These are phyloP conservation scores for Paxillus rubicundulus DNA, from an alignment of 768 basidiomycete species.

Conservation along the genomic window DNA sequence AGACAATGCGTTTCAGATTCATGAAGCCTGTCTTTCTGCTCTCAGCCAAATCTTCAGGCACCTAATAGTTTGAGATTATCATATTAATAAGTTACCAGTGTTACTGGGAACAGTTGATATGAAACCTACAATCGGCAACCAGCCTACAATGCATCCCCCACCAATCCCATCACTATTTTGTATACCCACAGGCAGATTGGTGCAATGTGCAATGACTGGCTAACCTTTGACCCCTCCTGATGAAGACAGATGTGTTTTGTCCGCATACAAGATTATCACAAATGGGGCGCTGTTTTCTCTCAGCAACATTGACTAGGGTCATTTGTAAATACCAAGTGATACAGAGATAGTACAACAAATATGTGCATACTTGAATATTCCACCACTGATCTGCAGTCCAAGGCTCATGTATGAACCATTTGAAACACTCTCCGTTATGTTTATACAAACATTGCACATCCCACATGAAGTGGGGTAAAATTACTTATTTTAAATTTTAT, in stretches of 20 bases:
- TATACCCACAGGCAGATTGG: conserved; percentile 14
- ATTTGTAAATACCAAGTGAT: background rate
- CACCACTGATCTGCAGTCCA: conserved; percentile 12
- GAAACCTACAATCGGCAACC: conserved; percentile 1
- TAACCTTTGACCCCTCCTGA: conserved; percentile 19
- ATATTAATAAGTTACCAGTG: background rate
- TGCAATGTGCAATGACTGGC: conserved; percentile 12
- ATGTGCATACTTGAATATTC: conserved; percentile 7
- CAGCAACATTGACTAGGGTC: background rate
- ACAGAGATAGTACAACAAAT: background rate
- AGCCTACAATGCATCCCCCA: conserved; percentile 6
- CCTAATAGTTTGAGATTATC: conserved; percentile 1
- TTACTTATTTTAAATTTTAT: no score
- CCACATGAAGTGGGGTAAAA: conserved; percentile 22
- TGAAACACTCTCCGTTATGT: background rate
- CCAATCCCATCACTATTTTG: conserved; percentile 13
- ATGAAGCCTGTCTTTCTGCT: conserved; percentile 25
- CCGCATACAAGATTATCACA: conserved; percentile 16
- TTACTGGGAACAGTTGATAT: no score
- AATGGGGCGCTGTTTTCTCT: background rate
- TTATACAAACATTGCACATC: conserved; percentile 2
- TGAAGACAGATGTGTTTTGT: conserved; percentile 15
- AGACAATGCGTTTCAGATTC: conserved; percentile 33
- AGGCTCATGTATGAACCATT: conserved; percentile 5
- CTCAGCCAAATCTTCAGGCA: conserved; percentile 29